A percentile compares a stretch with the other conserved stretches of the same genome.
phyloP scores from a whole-genome alignment of 345 rosid genomes.

The Litchi chinensis region DNA sequence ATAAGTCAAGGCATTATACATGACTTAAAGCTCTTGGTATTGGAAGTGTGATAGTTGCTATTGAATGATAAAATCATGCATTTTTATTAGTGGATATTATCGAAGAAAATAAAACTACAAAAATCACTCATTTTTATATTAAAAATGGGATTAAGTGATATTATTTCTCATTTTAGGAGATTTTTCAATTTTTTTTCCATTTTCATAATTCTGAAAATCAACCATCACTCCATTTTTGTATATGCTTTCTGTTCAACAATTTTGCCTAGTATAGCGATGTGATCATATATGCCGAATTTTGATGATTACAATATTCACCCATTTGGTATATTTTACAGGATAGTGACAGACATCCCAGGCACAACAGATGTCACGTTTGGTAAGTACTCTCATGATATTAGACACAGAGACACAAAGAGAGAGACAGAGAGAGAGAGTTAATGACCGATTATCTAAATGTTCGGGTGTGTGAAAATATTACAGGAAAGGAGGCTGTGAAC shows the following conservation, averaged over 20 bases:
- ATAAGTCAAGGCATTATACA: too few relatives aligned
- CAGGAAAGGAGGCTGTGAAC: slow-evolving; percentile 73
- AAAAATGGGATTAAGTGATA: too few relatives aligned
- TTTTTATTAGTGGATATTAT: too few relatives aligned
- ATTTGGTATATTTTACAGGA: slow-evolving; percentile 44
- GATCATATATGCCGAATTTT: too few relatives aligned
- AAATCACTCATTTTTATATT: too few relatives aligned
- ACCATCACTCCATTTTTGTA: neutral
- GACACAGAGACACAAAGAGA: neutral
- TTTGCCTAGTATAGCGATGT: too few relatives aligned
- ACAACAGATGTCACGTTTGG: slow-evolving; percentile 94
- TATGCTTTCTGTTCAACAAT: neutral
- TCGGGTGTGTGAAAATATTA: neutral
- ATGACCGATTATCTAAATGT: neutral
- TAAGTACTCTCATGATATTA: slow-evolving; percentile 29
- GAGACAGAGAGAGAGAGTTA: neutral
- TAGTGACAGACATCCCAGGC: slow-evolving; percentile 96
- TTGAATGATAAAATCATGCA: too few relatives aligned
- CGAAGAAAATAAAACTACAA: too few relatives aligned
- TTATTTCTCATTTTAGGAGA: too few relatives aligned
- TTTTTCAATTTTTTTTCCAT: neutral
- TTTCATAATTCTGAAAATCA: neutral
- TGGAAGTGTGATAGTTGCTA: too few relatives aligned
- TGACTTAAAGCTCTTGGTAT: too few relatives aligned
- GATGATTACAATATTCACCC: too few relatives aligned